Conservation (phyloP, 2,329 filamentous ascomycete species). For the Parastagonospora avenae region DNA sequence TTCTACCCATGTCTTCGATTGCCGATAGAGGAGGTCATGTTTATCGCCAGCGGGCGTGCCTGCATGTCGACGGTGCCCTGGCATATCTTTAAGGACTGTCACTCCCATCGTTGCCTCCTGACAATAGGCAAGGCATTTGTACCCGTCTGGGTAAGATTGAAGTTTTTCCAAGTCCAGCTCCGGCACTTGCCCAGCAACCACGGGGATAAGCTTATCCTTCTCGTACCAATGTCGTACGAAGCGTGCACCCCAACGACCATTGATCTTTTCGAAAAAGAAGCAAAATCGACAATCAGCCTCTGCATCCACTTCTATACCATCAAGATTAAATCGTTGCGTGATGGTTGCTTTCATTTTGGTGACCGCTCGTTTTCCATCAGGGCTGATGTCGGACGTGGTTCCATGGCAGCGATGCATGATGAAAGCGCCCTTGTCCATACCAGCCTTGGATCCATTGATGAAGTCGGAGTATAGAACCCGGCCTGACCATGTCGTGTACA, state of each 20-base stretch:
- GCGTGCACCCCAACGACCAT: background rate
- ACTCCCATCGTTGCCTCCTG: background rate
- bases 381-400: background rate
- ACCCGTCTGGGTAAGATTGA: background rate
- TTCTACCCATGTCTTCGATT: background rate
- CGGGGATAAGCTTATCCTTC: background rate
- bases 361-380: background rate
- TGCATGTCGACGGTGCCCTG: background rate
- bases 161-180: background rate
- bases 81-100: background rate
- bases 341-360: background rate
- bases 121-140: background rate
- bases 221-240: background rate
- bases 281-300: background rate
- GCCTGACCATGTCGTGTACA: constrained; percentile 60
- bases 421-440: no score
- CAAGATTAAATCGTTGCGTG: background rate
- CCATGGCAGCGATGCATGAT: background rate
- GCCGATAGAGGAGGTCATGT: background rate
- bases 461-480: constrained; percentile 30
- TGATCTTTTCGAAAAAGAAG: background rate
- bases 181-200: background rate
- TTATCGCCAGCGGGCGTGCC: background rate
- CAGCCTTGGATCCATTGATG: no score
- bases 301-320: background rate